Conservation (phyloP, 768 basidiomycete species). For the Termitomyces sp. region DNA sequence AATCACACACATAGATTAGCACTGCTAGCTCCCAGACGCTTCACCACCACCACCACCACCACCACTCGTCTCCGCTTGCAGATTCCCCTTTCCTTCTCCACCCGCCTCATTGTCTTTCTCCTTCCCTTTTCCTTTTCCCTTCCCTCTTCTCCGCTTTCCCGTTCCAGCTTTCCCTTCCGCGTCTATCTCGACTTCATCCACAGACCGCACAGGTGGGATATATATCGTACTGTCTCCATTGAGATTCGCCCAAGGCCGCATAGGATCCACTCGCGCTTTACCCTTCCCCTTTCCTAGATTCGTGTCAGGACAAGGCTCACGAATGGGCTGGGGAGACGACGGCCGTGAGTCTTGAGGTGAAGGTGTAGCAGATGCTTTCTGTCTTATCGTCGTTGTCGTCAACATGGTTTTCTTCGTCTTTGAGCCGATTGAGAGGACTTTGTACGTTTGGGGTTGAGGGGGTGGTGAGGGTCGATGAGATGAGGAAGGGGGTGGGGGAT, state of each 20-base stretch:
- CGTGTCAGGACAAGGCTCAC: constrained; percentile 34
- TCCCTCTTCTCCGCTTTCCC: constrained; percentile 7
- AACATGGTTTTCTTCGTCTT: constrained; percentile 49
- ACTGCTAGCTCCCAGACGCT: constrained; percentile 2
- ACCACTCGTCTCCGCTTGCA: not conserved
- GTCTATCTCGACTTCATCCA: constrained; percentile 2
- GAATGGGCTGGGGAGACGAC: constrained; percentile 30
- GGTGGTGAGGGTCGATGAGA: constrained; percentile 4
- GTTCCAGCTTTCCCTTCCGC: constrained; percentile 1
- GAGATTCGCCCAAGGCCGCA: not conserved
- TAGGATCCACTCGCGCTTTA: constrained; percentile 28
- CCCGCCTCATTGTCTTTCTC: constrained; percentile 5
- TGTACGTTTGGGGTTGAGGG: constrained; percentile 34
- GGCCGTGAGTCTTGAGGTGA: constrained; percentile 29
- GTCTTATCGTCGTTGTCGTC: constrained; percentile 46
- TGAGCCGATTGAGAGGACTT: constrained; percentile 54
- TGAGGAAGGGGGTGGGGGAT: not conserved
- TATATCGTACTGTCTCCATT: constrained; percentile 30
- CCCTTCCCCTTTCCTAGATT: constrained; percentile 25
- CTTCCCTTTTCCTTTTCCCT: constrained; percentile 8
- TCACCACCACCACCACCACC: not conserved
- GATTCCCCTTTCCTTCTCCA: constrained; percentile 6
- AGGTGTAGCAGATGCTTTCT: constrained; percentile 6
- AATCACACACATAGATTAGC: not conserved
- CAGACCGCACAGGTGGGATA: constrained; percentile 23